Conservation (phyloP, 768 basidiomycete genomes). For the Boletus sensibilis region DNA sequence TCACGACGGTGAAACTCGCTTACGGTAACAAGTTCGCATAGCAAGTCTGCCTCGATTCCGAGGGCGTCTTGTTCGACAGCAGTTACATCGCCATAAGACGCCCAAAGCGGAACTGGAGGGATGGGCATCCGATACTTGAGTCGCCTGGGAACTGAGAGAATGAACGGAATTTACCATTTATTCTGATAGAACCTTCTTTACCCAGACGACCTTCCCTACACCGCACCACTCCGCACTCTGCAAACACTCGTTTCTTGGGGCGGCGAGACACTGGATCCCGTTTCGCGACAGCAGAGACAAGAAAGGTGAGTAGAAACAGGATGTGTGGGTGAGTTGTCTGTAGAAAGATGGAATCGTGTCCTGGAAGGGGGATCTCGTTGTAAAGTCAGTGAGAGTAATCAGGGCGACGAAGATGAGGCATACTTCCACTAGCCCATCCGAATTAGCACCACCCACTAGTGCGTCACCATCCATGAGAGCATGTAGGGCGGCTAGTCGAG, state of each 20-base stretch:
- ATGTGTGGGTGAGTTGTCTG: slow-evolving; percentile 68
- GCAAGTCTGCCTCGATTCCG: slow-evolving; percentile 67
- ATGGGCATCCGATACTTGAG: background rate
- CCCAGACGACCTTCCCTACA: slow-evolving; percentile 46
- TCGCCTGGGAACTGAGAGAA: background rate
- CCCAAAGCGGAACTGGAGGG: slow-evolving; percentile 53
- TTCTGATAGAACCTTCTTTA: slow-evolving; percentile 8
- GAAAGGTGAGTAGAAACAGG: slow-evolving; percentile 62
- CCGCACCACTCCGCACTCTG: slow-evolving; percentile 53
- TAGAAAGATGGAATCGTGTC: slow-evolving; percentile 47
- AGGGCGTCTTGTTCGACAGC: slow-evolving; percentile 49
- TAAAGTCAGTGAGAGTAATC: background rate
- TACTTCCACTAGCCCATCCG: slow-evolving; percentile 42
- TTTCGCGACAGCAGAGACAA: slow-evolving; percentile 64
- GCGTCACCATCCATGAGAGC: slow-evolving; percentile 63
- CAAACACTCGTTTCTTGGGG: slow-evolving; percentile 71
- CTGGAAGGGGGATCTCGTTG: slow-evolving; percentile 30
- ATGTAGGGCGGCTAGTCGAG: slow-evolving; percentile 58
- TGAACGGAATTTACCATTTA: slow-evolving; percentile 13
- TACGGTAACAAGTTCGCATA: slow-evolving; percentile 70
- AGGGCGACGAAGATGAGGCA: slow-evolving; percentile 20
- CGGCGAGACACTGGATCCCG: slow-evolving; percentile 72
- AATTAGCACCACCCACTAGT: slow-evolving; percentile 35
- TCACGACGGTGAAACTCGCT: slow-evolving; percentile 14
- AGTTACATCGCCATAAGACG: slow-evolving; percentile 48